Evolutionary conservation across 495 filamentous ascomycete species (phyloP), one percentile per base, ranked within the genome.

Genomic region (Penicillium canariense): DNA sequence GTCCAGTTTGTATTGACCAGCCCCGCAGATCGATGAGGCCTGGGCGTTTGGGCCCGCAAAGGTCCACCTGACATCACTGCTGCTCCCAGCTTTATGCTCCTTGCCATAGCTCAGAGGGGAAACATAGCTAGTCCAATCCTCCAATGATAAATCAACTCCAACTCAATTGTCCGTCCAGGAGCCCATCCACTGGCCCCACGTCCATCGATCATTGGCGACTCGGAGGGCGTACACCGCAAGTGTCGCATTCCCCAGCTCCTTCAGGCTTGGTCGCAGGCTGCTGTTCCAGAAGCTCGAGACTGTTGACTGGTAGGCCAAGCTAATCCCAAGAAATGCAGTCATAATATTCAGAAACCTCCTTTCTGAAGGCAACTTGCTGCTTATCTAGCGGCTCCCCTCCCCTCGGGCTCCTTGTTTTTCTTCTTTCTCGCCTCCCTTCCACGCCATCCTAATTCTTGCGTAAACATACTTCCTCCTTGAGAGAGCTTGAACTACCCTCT

Each of bases 191-290:
- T 32, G 17, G 50, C 18, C 26, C 55, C 35, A 31, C 48, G 47
- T 45, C 40, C 35, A 54, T 59, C 27, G 30, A 26, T 17, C 36
- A 51, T 51, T 43, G 49, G 49, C n/a, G n/a, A n/a, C n/a, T n/a
- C n/a, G n/a, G n/a, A 46, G 7, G 43, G 4, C 8, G 56, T 56
- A 63, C 63, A 65, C 63, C 61, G 63, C 60, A 63, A 64, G 49
- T 65, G 43, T 56, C 18, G 48, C 63, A 63, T 60, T 66, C 54
- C 56, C 55, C 47, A 54, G 52, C 61, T 61, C 58, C 44, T 48
- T n/a, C n/a, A n/a, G n/a, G n/a, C n/a, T n/a, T n/a, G n/a, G n/a
- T n/a, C n/a, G n/a, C n/a, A n/a, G 34, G 28, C 23, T 23, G 15
- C 38, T 26, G 17, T 20, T 50, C 43, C 32, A 26, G 47, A 48